Conservation (phyloP, 495 filamentous ascomycete genomes). For the Staphylotrichum tortipilum region DNA sequence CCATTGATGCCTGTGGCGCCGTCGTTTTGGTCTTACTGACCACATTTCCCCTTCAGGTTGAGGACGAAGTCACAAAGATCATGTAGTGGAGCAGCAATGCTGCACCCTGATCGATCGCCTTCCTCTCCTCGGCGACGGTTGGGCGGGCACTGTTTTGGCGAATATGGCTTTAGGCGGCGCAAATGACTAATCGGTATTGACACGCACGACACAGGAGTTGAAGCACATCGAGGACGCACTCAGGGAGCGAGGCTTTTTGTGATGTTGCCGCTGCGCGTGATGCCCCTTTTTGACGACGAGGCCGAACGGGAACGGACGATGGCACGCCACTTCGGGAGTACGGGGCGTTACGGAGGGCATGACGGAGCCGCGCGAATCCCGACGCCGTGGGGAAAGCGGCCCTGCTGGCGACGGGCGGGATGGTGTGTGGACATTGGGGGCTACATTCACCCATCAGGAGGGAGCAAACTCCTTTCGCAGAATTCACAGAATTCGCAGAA, state of each 20-base stretch:
- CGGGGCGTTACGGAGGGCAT: not conserved
- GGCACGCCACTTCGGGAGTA: not conserved
- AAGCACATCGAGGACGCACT: conserved; percentile 29
- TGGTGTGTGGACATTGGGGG: conserved; percentile 1
- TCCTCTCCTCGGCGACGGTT: conserved; percentile 1
- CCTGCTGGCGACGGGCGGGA: not conserved
- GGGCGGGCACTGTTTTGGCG: conserved; percentile 1
- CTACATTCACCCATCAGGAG: conserved; percentile 32
- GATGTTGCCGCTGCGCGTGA: conserved; percentile 16
- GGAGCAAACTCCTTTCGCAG: conserved; percentile 33
- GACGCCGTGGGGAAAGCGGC: not conserved
- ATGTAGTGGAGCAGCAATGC: conserved; percentile 53
- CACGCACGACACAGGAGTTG: conserved; percentile 24
- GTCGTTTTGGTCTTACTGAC: conserved; percentile 45
- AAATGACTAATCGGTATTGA: conserved; percentile 20
- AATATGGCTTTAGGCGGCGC: not conserved
- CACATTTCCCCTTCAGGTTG: conserved; percentile 59
- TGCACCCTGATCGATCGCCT: conserved; percentile 12
- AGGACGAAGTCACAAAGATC: conserved; percentile 93
- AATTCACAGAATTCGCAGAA: conserved; percentile 11
- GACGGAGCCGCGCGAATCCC: not conserved
- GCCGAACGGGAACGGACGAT: not conserved
- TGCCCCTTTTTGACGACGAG: conserved; percentile 2
- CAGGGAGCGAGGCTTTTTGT: conserved; percentile 32
- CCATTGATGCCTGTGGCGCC: not conserved